Percentiles rank a stretch among this genome's conserved stretches.
phyloP scores from a whole-genome alignment of 345 rosid species.

The Acer campestre region DNA sequence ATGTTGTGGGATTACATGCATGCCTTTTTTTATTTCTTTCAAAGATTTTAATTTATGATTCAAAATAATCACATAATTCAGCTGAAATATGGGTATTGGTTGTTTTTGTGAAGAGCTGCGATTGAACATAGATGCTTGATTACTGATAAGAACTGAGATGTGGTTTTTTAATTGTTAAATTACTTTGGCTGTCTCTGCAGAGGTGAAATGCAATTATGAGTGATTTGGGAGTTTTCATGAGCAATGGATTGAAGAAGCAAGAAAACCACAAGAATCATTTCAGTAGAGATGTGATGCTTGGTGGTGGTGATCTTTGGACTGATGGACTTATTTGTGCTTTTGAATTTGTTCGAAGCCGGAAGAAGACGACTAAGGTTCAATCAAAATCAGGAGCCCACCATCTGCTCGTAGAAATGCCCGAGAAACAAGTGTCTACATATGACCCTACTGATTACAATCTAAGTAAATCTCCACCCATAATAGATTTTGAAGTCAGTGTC shows the following conservation, averaged over 20 bases:
- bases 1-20: no score
- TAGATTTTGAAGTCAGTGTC: constrained; percentile 3
- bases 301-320: constrained; percentile 47
- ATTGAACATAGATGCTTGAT: neutral
- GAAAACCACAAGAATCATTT: constrained; percentile 21
- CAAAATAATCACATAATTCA: neutral
- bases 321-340: constrained; percentile 66
- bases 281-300: constrained; percentile 22
- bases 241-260: constrained; percentile 20
- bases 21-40: no score
- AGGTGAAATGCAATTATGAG: constrained; percentile 20
- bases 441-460: neutral
- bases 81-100: neutral
- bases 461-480: constrained; percentile 10
- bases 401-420: neutral
- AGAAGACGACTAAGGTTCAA: constrained; percentile 31
- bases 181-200: constrained; percentile 12
- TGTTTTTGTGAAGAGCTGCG: neutral
- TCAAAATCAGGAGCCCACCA: constrained; percentile 4
- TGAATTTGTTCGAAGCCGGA: constrained; percentile 39
- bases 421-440: neutral
- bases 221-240: neutral
- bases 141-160: no score
- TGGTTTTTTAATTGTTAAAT: neutral
- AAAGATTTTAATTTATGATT: neutral